Evolutionary conservation across 148 eudicot genomes (phyloP), one percentile per base, ranked within the genome.

Genomic region (Heliosperma pusillum): DNA sequence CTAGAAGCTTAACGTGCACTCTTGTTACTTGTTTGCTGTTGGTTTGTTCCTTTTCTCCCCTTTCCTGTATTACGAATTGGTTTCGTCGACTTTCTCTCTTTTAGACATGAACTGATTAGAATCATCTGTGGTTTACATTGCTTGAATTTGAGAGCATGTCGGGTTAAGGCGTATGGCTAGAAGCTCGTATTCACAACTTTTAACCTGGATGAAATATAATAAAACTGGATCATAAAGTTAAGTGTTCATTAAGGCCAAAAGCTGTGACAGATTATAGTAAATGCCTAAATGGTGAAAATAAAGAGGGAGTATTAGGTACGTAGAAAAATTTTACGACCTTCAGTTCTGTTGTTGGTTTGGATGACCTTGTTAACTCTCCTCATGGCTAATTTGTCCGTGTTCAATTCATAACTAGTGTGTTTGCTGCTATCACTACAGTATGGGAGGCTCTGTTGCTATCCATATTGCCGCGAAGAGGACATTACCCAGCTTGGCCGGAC

Each of bases 371-470:
- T 26, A 9, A 40, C 71, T 26, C 33, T 45, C 9, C 36, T 55
- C 56, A 1, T 66, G 40, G 57, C 73, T 30, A 7, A 64, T 30
- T 19, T 33, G n/a, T 13, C 29, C 20, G 26, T 52, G 15, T 60
- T 36, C 27, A 71, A 3, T 33, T 59, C 33, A 29, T 17, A 44
- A 27, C 29, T 10, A 26, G 56, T 69, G 17, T 20, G 42, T 50
- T 61, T 62, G 8, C 26, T 30, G 26, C 78, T 80, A n/a, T 76
- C 61, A 68, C 60, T 81, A 72, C 86, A 93, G 98, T 82, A 89
- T 94, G 98, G 98, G 98, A 73, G 98, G 98, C 56, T 88, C 98
- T 76, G 85, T 94, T 74, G 98, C 93, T 27, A 83, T 94, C 65
- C 96, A 94, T 86, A 85, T 94, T 83, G 98, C 98, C 82, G 93